These are phyloP conservation scores for Piromyces finnis DNA, from an alignment of 192 early-diverging fungal species.

Conservation along the genomic window DNA sequence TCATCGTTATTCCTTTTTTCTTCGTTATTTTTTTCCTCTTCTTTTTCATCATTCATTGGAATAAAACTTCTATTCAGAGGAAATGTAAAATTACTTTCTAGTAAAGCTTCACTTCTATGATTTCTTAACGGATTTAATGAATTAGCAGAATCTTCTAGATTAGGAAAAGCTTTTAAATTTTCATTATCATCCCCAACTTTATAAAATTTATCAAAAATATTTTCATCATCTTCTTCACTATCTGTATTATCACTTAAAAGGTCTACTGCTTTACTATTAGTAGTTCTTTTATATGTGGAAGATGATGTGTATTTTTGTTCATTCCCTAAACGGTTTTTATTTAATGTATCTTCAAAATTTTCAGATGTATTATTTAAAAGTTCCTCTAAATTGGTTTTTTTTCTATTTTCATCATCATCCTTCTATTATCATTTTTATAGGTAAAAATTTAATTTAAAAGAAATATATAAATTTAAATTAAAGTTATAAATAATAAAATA, in stretches of 20 bases:
- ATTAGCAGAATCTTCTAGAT: neutral
- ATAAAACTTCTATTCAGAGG: neutral
- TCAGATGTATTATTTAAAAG: neutral
- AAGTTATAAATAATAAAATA: too few relatives aligned
- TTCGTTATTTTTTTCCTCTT: conserved; percentile 9
- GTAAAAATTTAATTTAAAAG: too few relatives aligned
- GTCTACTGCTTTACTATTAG: neutral
- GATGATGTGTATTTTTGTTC: neutral
- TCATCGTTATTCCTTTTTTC: neutral
- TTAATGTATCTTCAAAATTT: neutral
- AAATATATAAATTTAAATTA: too few relatives aligned
- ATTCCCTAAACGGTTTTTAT: neutral
- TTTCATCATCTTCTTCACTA: neutral
- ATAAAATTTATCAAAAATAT: neutral
- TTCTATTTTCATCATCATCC: neutral
- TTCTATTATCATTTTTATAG: neutral
- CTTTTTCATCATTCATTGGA: neutral
- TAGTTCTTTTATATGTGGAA: neutral
- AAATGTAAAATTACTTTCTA: neutral
- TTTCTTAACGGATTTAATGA: neutral
- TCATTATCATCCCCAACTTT: neutral
- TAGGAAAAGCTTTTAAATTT: neutral
- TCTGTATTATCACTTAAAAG: neutral
- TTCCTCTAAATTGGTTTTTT: neutral
- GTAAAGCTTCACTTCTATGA: neutral